These are phyloP conservation scores for Metschnikowia gelsemii DNA, from an alignment of 805 yeast species.

Conservation along the genomic window DNA sequence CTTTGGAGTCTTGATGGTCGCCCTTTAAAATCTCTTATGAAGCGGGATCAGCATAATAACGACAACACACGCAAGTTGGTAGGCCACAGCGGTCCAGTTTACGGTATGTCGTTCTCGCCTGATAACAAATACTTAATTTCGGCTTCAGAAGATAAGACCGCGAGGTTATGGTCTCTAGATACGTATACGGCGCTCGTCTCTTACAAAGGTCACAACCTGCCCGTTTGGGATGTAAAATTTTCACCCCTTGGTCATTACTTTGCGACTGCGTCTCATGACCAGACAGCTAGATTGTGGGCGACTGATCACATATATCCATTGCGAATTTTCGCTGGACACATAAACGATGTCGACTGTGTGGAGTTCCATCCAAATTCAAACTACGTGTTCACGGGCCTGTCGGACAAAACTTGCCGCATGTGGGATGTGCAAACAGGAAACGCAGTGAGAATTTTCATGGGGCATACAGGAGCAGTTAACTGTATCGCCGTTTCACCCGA, in stretches of 20 bases:
- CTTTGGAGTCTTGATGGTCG: conserved; percentile 93
- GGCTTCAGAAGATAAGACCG: conserved; percentile 89
- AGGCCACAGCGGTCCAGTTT: conserved; percentile 95
- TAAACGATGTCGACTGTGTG: conserved; percentile 93
- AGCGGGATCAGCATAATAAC: conserved; percentile 50
- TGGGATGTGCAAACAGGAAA: conserved; percentile 94
- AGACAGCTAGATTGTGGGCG: conserved; percentile 96
- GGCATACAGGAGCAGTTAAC: conserved; percentile 87
- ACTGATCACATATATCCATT: conserved; percentile 96
- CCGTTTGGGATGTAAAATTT: conserved; percentile 95
- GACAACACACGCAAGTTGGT: conserved; percentile 58
- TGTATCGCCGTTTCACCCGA: conserved; percentile 90
- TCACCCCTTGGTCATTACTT: conserved; percentile 96
- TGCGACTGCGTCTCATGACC: conserved; percentile 97
- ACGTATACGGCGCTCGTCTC: conserved; percentile 84
- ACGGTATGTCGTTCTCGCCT: conserved; percentile 86
- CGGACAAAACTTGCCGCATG: conserved; percentile 95
- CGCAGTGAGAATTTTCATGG: conserved; percentile 87
- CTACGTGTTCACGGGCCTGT: conserved; percentile 90
- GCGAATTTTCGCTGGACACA: conserved; percentile 95
- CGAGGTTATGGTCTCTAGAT: conserved; percentile 90
- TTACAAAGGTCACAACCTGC: conserved; percentile 95
- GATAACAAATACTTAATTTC: conserved; percentile 80
- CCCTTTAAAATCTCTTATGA: conserved; percentile 63
- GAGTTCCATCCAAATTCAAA: conserved; percentile 96